phyloP scores from a whole-genome alignment of 2,329 filamentous ascomycete genomes.

The Stagonosporopsis vannaccii region DNA sequence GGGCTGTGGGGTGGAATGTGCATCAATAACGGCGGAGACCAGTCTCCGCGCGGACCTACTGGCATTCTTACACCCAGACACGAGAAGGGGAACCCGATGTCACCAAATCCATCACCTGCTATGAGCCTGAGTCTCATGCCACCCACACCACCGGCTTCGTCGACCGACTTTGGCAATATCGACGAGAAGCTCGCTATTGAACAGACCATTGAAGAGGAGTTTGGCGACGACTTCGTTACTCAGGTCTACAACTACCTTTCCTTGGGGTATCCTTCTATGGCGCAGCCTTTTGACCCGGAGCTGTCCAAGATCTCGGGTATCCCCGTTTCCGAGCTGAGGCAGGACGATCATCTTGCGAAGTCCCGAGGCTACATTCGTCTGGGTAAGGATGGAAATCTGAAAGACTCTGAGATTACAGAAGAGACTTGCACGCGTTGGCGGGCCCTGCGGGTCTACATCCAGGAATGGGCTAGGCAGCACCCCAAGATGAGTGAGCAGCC shows the following conservation, averaged over 20 bases:
- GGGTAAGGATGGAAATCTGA: conserved; percentile 55
- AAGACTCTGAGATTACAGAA: conserved; percentile 59
- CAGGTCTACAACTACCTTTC: conserved; percentile 98
- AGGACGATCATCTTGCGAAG: conserved; percentile 71
- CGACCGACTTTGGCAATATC: conserved; percentile 51
- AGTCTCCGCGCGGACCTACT: conserved; percentile 52
- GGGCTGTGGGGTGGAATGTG: conserved; percentile 84
- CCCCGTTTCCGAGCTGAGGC: conserved; percentile 70
- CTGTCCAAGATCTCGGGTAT: conserved; percentile 81
- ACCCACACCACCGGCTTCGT: conserved; percentile 49
- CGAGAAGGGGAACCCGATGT: conserved; percentile 52
- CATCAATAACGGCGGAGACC: conserved; percentile 49
- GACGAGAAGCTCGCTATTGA: conserved; percentile 53
- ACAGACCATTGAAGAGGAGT: conserved; percentile 67
- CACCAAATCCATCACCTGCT: conserved; percentile 47
- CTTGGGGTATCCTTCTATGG: conserved; percentile 87
- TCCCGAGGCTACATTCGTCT: conserved; percentile 76
- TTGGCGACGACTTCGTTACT: conserved; percentile 84
- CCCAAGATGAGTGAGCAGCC: conserved; percentile 65
- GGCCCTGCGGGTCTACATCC: conserved; percentile 82
- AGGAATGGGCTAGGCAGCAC: conserved; percentile 89
- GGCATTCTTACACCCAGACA: conserved; percentile 60
- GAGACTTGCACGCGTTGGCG: conserved; percentile 77
- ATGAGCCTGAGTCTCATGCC: conserved; percentile 39
- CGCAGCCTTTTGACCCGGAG: conserved; percentile 83